These are phyloP conservation scores for Penicillium mononematosum DNA, from an alignment of 495 filamentous ascomycete genomes.

Conservation along the genomic window DNA sequence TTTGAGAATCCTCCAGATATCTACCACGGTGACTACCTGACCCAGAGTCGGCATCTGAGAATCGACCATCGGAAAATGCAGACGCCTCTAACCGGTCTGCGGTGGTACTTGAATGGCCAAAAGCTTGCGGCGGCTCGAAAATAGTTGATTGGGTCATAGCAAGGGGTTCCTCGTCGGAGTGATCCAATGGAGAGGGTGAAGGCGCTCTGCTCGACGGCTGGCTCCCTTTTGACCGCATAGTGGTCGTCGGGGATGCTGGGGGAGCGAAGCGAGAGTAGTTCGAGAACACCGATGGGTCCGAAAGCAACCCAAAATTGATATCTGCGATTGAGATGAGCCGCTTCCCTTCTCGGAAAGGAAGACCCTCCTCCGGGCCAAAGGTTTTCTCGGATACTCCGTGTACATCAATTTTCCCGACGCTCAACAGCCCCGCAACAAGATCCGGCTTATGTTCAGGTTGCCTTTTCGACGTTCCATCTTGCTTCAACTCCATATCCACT, in stretches of 20 bases:
- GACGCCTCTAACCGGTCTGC: constrained; percentile 32
- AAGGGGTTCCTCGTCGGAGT: constrained; percentile 31
- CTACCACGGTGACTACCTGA: constrained; percentile 27
- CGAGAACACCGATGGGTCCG: constrained; percentile 71
- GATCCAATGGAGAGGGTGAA: constrained; percentile 30
- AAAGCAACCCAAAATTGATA: constrained; percentile 65
- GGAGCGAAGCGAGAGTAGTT: constrained; percentile 59
- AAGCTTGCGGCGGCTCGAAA: constrained; percentile 30
- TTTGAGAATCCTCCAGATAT: constrained; percentile 34
- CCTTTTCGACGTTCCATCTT: constrained; percentile 41
- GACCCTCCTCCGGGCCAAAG: constrained; percentile 27
- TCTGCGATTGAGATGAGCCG: constrained; percentile 61
- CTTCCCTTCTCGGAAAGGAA: constrained; percentile 53
- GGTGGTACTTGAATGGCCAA: constrained; percentile 6
- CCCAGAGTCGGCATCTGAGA: constrained; percentile 46
- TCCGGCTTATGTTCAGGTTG: constrained; percentile 44
- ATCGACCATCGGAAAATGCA: constrained; percentile 41
- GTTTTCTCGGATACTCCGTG: constrained; percentile 57
- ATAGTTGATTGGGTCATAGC: constrained; percentile 47
- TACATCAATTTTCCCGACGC: constrained; percentile 63
- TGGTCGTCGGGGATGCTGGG: constrained; percentile 59
- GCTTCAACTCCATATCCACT: constrained; percentile 55
- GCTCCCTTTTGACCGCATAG: constrained; percentile 42
- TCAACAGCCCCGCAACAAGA: constrained; percentile 62
- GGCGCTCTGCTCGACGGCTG: constrained; percentile 34